These are phyloP conservation scores for Xylariaceae sp. DNA, from an alignment of 2,329 filamentous ascomycete genomes.

Conservation along the genomic window DNA sequence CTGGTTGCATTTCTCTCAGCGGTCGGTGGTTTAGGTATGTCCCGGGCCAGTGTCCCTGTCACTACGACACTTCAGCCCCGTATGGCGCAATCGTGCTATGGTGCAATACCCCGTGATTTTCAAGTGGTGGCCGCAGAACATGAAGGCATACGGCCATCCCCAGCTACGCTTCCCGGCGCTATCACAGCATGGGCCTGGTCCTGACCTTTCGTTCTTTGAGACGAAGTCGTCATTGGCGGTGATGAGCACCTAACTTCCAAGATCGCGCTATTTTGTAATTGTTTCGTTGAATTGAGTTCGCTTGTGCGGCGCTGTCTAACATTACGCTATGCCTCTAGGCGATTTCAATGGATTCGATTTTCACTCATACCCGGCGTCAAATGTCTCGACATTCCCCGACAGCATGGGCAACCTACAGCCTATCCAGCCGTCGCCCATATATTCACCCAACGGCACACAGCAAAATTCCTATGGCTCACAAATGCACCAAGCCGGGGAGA, in stretches of 20 bases:
- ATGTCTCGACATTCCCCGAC: conserved; percentile 42
- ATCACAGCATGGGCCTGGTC: conserved; percentile 10
- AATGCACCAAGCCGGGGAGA: conserved; percentile 32
- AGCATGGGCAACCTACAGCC: conserved; percentile 40
- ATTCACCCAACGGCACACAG: conserved; percentile 34
- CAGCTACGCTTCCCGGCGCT: conserved; percentile 20
- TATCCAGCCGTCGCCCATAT: conserved; percentile 49
- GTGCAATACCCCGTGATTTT: conserved; percentile 60
- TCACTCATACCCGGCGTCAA: conserved; percentile 46
- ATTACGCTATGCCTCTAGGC: conserved; percentile 49
- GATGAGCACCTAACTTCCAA: conserved; percentile 24
- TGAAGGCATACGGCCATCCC: conserved; percentile 4
- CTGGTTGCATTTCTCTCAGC: conserved; percentile 16
- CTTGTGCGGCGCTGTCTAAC: conserved; percentile 32
- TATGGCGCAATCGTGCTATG: conserved; percentile 41
- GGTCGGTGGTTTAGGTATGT: conserved; percentile 15
- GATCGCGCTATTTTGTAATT: conserved; percentile 15
- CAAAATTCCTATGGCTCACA: conserved; percentile 30
- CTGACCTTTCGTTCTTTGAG: conserved; percentile 15
- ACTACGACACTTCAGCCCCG: conserved; percentile 24
- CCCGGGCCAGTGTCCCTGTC: conserved; percentile 15
- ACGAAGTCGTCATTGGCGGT: conserved; percentile 26
- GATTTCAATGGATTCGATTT: conserved; percentile 56
- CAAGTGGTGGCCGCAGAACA: conserved; percentile 21
- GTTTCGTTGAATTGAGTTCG: conserved; percentile 19